Conservation (phyloP, 352 stramenopile genomes). For the Globisporangium canariense region DNA sequence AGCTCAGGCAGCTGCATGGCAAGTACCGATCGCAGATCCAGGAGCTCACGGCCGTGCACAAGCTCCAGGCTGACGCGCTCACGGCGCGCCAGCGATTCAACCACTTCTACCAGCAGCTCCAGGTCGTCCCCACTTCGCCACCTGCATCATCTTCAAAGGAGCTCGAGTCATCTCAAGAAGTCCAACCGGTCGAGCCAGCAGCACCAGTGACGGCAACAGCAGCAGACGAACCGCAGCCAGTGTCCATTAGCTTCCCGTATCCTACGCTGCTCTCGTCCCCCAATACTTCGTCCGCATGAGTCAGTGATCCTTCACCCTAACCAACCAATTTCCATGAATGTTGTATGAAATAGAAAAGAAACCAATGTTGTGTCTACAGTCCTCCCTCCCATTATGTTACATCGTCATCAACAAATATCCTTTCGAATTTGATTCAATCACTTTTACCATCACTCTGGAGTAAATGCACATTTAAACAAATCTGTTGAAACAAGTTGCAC, state of each 20-base stretch:
- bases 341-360: constrained; percentile 11
- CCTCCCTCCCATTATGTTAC: too few species aligned
- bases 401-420: too few species aligned
- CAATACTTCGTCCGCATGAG: constrained; percentile 17
- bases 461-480: too few species aligned
- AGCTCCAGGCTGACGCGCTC: constrained; percentile 46
- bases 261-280: constrained; percentile 14
- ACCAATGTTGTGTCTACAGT: not conserved
- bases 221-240: not conserved
- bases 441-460: too few species aligned
- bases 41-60: constrained; percentile 45
- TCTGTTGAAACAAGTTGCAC: too few species aligned
- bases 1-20: constrained; percentile 46
- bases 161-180: not conserved
- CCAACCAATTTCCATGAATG: constrained; percentile 1
- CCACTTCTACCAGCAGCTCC: constrained; percentile 21
- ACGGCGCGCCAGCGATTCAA: constrained; percentile 42
- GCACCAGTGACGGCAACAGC: not conserved
- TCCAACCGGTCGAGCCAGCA: not conserved
- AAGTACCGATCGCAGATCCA: constrained; percentile 38
- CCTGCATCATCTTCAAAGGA: not conserved
- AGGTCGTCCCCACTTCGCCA: not conserved
- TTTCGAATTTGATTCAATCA: too few species aligned
- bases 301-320: not conserved
- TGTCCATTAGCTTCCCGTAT: constrained; percentile 22